Conservation (phyloP, 1,284 basidiomycete species). For the Garcileccinum viscosum region DNA sequence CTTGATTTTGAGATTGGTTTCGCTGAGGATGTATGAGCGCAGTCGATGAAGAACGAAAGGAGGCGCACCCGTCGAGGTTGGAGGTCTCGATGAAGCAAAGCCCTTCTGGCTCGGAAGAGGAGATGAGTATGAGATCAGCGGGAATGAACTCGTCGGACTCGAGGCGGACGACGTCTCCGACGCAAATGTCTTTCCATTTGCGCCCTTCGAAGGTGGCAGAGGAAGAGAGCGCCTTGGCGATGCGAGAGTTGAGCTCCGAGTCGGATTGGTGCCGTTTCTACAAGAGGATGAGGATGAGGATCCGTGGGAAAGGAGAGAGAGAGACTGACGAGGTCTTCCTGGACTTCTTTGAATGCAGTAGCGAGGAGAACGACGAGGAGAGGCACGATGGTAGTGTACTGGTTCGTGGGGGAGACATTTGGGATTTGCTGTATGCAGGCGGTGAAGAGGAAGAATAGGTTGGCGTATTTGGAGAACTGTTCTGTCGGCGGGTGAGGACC, state of each 20-base stretch:
- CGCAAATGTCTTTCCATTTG: constrained; percentile 89
- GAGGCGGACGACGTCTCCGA: constrained; percentile 92
- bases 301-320: background rate
- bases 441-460: constrained; percentile 98
- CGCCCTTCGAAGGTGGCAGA: constrained; percentile 73
- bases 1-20: constrained; percentile 99
- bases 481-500: constrained; percentile 56
- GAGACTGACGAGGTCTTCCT: constrained; percentile 83
- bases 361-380: constrained; percentile 90
- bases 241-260: constrained; percentile 86
- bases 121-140: constrained; percentile 89
- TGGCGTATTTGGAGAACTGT: constrained; percentile 99
- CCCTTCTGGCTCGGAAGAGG: constrained; percentile 95
- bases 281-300: constrained; percentile 18
- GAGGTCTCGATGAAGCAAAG: constrained; percentile 98
- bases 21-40: constrained; percentile 53
- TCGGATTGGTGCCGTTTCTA: constrained; percentile 97
- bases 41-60: background rate
- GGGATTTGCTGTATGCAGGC: constrained; percentile 99
- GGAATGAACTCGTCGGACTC: constrained; percentile 96
- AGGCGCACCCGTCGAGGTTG: constrained; percentile 90
- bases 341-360: constrained; percentile 95
- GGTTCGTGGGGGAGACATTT: constrained; percentile 95
- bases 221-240: constrained; percentile 77
- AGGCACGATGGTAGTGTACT: constrained; percentile 94